Conservation (phyloP, 2,329 filamentous ascomycete genomes). For the Neonectria punicea region DNA sequence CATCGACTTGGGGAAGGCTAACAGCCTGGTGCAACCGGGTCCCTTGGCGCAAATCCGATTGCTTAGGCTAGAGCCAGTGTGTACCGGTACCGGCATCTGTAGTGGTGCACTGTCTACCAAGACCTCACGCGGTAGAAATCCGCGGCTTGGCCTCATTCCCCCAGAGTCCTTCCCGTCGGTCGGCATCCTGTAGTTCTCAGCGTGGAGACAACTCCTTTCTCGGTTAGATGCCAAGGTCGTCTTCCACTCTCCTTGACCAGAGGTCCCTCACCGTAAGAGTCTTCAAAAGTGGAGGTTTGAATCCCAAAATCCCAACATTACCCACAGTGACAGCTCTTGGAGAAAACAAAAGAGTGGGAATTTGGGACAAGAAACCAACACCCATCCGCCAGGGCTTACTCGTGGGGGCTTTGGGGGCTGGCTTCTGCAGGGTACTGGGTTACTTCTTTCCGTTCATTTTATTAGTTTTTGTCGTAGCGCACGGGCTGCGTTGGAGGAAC, state of each 20-base stretch:
- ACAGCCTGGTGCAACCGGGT: background rate
- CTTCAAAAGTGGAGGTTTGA: background rate
- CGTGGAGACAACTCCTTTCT: conserved; percentile 14
- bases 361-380: conserved; percentile 2
- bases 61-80: conserved; percentile 7
- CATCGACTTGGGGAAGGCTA: conserved; percentile 16
- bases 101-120: conserved; percentile 6
- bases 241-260: conserved; percentile 1
- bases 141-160: conserved; percentile 7
- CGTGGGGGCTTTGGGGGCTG: background rate
- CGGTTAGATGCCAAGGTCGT: conserved; percentile 10
- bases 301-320: conserved; percentile 15
- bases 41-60: conserved; percentile 2
- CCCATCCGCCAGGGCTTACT: background rate
- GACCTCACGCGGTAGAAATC: conserved; percentile 1
- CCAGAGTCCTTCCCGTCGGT: conserved; percentile 2
- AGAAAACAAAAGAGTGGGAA: conserved; percentile 21
- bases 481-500: background rate
- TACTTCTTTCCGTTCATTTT: background rate
- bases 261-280: conserved; percentile 3
- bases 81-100: background rate
- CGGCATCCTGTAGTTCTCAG: background rate
- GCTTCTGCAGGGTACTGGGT: conserved; percentile 4
- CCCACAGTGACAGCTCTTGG: background rate
- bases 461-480: background rate